Evolutionary conservation across 768 basidiomycete species (phyloP), one percentile per base, ranked within the genome.

Genomic region (Trametes cingulata): DNA sequence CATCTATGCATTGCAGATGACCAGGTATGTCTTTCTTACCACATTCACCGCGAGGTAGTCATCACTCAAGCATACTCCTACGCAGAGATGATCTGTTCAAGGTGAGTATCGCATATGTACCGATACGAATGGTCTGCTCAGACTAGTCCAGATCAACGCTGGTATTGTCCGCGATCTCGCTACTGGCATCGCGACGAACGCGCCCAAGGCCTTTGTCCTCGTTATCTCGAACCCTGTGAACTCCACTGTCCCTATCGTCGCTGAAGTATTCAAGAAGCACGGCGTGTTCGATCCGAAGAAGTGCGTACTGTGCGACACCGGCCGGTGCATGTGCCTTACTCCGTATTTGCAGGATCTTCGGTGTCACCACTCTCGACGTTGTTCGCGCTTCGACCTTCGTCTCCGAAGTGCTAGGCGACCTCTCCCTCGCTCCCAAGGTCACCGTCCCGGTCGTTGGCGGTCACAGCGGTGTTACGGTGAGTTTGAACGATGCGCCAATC

Each of bases 211-310:
- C 20, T 89, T 90, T 68, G 85, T 98, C 45, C 85, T 95, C 49
- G 95, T 99, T 66, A 98, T 99, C 75, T 96, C 97, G 68, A 99
- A 99, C 81, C 97, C 97, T 33, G 96, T 99, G 72, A 98, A 99
- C 85, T 98, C 96, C 42, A 98, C 97, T 39, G 96, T 98, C 39
- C 97, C 97, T 48, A 93, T 99, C 70, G 93, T 94, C 46, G 93
- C 86, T 15, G 96, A 98, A 75, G 89, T 96, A 37, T 85, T 95
- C 80, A 99, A 96, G 85, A 88, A 93, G 75, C 84, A 89, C 65
- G 88, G 87, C 45, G 90, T 93, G 27, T 98, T 90, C 72, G 86
- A 99, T 74, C 90, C 94, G 64, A 97, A 91, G 81, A 85, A 85
- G 95, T 94, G 72, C 40, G 78, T 66, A 51, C 46, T 15, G 35